Conservation (phyloP, 768 basidiomycete species). For the Podaxis pistillaris region DNA sequence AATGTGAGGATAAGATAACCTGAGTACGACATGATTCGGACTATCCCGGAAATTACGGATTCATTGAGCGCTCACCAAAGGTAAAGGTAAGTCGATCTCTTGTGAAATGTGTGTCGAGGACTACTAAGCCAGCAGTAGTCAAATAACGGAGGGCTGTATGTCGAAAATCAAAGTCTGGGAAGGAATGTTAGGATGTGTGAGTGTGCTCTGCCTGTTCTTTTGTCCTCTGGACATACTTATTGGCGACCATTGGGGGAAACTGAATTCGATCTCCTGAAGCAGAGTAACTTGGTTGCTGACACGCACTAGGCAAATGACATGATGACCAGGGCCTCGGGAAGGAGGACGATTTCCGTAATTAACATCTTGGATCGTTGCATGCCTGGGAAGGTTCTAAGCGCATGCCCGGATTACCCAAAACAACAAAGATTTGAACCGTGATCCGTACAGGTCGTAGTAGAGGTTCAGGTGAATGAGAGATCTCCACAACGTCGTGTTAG, state of each 20-base stretch:
- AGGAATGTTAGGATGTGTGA: background rate
- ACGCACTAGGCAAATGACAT: background rate
- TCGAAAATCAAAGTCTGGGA: background rate
- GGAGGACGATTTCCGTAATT: background rate
- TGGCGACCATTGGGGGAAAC: background rate
- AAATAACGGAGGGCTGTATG: background rate
- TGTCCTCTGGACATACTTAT: background rate
- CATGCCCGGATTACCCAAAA: background rate
- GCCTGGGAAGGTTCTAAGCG: background rate
- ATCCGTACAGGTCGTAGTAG: background rate
- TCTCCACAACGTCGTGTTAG: background rate
- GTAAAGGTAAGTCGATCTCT: background rate
- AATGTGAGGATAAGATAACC: background rate
- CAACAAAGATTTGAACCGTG: background rate
- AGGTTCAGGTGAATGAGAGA: background rate
- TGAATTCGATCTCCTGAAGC: background rate
- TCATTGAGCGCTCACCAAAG: background rate
- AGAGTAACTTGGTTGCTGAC: background rate
- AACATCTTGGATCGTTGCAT: background rate
- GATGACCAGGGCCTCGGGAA: background rate
- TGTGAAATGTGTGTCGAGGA: background rate
- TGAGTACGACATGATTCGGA: background rate
- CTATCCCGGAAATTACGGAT: background rate
- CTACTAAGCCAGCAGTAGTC: background rate
- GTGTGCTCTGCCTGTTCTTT: background rate